Conservation (phyloP, 2,329 filamentous ascomycete species). For the Chaetomiaceae sp. region DNA sequence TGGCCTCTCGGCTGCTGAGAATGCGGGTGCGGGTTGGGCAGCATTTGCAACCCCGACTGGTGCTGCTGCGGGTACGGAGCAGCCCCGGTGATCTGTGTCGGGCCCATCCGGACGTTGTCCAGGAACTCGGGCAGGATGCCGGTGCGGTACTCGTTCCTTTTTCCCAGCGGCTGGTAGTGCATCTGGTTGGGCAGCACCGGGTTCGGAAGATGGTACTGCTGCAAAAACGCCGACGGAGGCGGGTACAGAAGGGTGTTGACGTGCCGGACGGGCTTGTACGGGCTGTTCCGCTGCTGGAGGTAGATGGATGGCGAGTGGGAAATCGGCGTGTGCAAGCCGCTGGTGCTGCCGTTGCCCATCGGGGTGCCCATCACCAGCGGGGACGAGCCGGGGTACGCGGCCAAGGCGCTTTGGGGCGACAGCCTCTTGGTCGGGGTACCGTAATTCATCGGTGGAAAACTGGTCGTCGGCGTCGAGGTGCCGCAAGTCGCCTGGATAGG, state of each 20-base stretch:
- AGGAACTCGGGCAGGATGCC: slow-evolving; percentile 65
- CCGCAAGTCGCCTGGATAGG: slow-evolving; percentile 30
- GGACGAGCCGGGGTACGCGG: slow-evolving; percentile 60
- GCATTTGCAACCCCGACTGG: slow-evolving; percentile 2
- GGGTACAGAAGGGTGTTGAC: slow-evolving; percentile 90
- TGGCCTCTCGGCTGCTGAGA: not conserved
- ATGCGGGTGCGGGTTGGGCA: slow-evolving; percentile 4
- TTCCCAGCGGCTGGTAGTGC: slow-evolving; percentile 75
- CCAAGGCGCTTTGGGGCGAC: slow-evolving; percentile 44
- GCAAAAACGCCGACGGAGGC: slow-evolving; percentile 72
- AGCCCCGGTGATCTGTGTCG: not conserved
- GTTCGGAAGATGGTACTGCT: slow-evolving; percentile 59
- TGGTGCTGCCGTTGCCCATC: slow-evolving; percentile 20
- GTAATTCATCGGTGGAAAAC: slow-evolving; percentile 35
- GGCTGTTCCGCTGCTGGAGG: slow-evolving; percentile 81
- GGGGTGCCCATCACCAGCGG: slow-evolving; percentile 48
- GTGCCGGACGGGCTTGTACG: slow-evolving; percentile 84
- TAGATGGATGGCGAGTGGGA: slow-evolving; percentile 84
- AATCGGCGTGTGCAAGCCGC: slow-evolving; percentile 54
- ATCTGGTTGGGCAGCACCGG: slow-evolving; percentile 62
- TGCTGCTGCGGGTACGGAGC: not conserved
- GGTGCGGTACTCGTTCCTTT: slow-evolving; percentile 61
- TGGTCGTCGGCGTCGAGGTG: slow-evolving; percentile 33
- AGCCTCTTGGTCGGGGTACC: slow-evolving; percentile 50
- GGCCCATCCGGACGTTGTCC: not conserved